Percentiles rank a stretch among this genome's conserved stretches.
Conservation (phyloP, 23 red algal genomes). For the Gracilaria gracilis region DNA sequence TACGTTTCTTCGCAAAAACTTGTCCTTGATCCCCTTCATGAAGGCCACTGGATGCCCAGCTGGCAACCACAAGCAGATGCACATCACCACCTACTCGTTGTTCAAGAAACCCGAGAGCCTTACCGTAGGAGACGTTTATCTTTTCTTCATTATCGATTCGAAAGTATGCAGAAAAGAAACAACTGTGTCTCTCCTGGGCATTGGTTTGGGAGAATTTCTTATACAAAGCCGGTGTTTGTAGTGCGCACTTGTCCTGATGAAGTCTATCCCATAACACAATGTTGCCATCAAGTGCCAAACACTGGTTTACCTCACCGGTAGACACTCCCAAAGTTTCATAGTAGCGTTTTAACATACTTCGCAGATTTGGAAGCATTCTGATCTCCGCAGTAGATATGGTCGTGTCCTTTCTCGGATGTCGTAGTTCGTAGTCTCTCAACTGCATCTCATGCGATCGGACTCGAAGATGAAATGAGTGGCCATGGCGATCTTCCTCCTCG, state of each 20-base stretch:
- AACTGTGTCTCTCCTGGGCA: not conserved
- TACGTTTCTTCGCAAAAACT: not conserved
- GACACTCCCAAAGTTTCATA: not conserved
- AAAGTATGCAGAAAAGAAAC: constrained; percentile 35
- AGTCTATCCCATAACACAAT: not conserved
- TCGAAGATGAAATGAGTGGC: not conserved
- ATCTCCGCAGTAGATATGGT: no score
- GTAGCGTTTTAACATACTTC: not conserved
- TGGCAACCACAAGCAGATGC: constrained; percentile 4
- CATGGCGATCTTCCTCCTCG: not conserved
- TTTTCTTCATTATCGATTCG: not conserved
- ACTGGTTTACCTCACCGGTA: not conserved
- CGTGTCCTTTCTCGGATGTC: not conserved
- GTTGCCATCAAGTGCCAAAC: not conserved
- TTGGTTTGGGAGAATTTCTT: not conserved
- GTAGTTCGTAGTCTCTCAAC: not conserved
- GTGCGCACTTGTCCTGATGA: not conserved
- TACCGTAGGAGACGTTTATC: not conserved
- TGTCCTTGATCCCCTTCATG: constrained; percentile 21
- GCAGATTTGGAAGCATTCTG: no score
- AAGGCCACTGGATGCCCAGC: not conserved
- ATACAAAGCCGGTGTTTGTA: not conserved
- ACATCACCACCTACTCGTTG: not conserved
- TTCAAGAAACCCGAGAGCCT: not conserved
- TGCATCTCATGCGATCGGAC: not conserved